Evolutionary conservation across 1,139 yeast species (phyloP), one percentile per base, ranked within the genome.

Genomic region (Kluyveromyces marxianus): DNA sequence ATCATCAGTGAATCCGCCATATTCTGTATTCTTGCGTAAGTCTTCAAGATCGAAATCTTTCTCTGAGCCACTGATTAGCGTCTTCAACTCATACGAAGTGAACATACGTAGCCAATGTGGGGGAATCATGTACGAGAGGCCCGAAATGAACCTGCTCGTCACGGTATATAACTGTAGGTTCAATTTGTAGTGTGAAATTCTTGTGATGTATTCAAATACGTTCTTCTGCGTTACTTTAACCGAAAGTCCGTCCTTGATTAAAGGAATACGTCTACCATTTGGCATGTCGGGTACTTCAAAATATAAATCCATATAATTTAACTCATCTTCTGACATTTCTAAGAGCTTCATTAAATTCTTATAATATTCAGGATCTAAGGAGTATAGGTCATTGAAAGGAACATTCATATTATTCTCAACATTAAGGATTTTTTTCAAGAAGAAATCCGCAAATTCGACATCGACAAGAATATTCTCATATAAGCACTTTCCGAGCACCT

Each of bases 401-500:
- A 69, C 67, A 3, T 44, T 39, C 35, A 58, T 56, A 30, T 54
- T 49, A 31, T 63, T 59, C 3, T 59, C 54, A 35, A 53, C 54
- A 52, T 76, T 61, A 25, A 63, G 44, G 24, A 94, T 78, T 61
- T 84, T 86, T 52, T 80, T 82, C 42, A 92, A 65, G 59, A 92
- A 92, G 55, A 89, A 88, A 3, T 94, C 87, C 0, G 97, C 90
- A 72, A 92, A 90, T 21, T 82, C 76, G 27, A 87, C 77, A 62
- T 90, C 96, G 10, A 92, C 78, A 52, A 90, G 70, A 3, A 89
- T 83, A 46, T 81, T 80, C 48, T 87, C 96, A 59, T 84, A 88
- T n/a, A 92, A 69, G 58, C 97, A 89, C 60, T 89, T 92, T 1
- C 97, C 98, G 42, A 92, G 72, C 7, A 89, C 69, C 66, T 76